Evolutionary conservation across 139 green algal genomes (phyloP).

Genomic region (Picochlorum sp.): DNA sequence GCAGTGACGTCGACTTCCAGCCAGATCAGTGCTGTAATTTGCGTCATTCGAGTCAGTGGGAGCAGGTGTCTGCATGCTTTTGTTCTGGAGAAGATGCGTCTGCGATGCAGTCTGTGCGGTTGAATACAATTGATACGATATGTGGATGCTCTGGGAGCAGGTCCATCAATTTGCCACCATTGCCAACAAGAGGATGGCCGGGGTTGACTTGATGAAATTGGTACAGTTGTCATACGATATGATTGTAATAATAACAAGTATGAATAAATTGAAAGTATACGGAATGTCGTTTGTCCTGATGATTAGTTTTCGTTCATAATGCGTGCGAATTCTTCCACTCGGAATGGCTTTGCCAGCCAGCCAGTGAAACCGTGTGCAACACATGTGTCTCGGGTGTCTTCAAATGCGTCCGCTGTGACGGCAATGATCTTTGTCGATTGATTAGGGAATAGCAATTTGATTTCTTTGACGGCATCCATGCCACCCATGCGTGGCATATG

Average conservation of each 20-base stretch:
- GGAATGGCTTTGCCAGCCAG: slow-evolving; percentile 74
- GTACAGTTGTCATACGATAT: too few relatives aligned
- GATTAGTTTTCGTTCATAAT: slow-evolving; percentile 27
- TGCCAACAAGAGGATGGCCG: not conserved
- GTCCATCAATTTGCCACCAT: not conserved
- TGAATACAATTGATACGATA: not conserved
- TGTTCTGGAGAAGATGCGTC: not conserved
- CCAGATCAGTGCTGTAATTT: slow-evolving; percentile 1
- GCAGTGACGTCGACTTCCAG: not conserved
- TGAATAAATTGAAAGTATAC: not conserved
- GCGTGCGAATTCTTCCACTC: slow-evolving; percentile 58
- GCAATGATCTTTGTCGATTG: slow-evolving; percentile 44
- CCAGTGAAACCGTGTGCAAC: slow-evolving; percentile 59
- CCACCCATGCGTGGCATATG: slow-evolving; percentile 82
- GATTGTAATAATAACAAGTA: too few relatives aligned
- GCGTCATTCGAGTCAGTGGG: not conserved
- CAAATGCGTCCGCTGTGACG: slow-evolving; percentile 71
- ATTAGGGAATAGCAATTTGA: slow-evolving; percentile 36
- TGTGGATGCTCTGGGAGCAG: not conserved
- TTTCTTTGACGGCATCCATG: slow-evolving; percentile 51
- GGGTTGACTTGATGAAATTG: too few relatives aligned
- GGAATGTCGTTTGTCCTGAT: not conserved
- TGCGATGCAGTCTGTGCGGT: not conserved
- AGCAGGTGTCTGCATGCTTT: slow-evolving; percentile 2
- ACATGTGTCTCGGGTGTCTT: slow-evolving; percentile 63